Percentiles rank a stretch among this genome's conserved stretches.
Conservation (phyloP, 768 basidiomycete species). For the Mycena pura region DNA sequence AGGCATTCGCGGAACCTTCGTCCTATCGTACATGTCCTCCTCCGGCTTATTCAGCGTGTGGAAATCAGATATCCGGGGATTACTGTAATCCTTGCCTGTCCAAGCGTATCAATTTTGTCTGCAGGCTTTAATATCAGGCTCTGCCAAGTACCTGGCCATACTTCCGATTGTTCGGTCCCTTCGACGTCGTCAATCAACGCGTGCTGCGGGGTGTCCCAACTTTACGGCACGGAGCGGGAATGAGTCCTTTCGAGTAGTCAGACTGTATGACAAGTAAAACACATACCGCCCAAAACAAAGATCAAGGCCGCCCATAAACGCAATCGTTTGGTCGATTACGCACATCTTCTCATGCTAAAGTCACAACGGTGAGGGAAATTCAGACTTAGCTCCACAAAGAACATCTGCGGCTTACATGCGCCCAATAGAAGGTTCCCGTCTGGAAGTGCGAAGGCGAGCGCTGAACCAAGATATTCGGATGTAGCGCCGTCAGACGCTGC, state of each 20-base stretch:
- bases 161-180: conserved; percentile 64
- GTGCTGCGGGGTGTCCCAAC: conserved; percentile 98
- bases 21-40: conserved; percentile 94
- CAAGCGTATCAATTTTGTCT: background rate
- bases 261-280: background rate
- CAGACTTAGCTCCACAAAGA: too few relatives aligned
- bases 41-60: conserved; percentile 85
- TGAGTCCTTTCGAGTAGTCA: conserved; percentile 9
- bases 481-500: conserved; percentile 75
- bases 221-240: conserved; percentile 33
- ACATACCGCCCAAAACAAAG: conserved; percentile 85
- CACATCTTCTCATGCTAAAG: conserved; percentile 95
- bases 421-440: conserved; percentile 98
- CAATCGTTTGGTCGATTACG: conserved; percentile 95
- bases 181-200: conserved; percentile 85
- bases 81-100: conserved; percentile 93
- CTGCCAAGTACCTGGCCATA: conserved; percentile 82
- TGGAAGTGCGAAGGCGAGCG: conserved; percentile 97
- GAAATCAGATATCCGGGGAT: conserved; percentile 88
- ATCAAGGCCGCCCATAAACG: conserved; percentile 98
- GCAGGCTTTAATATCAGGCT: background rate
- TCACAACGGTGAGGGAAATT: background rate
- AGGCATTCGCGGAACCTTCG: conserved; percentile 92
- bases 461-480: conserved; percentile 95
- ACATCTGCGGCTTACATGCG: conserved; percentile 70